Evolutionary conservation across 2,329 filamentous ascomycete genomes (phyloP).

Genomic region (Pleomassaria siparia): DNA sequence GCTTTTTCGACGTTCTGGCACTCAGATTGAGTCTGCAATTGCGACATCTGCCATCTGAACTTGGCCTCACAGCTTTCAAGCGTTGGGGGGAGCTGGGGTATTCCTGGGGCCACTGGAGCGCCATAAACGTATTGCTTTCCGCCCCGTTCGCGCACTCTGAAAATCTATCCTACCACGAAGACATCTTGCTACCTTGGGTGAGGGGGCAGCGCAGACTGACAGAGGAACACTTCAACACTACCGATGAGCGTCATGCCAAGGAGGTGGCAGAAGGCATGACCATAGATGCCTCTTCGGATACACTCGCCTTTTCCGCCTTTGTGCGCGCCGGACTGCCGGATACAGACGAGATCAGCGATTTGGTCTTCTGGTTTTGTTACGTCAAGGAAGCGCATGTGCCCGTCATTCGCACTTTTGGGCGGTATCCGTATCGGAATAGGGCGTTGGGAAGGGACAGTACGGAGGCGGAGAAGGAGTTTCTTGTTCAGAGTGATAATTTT

Average conservation of each 20-base stretch:
- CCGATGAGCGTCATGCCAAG: background rate
- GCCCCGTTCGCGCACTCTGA: constrained; percentile 1
- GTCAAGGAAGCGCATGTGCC: constrained; percentile 1
- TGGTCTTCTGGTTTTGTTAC: constrained; percentile 1
- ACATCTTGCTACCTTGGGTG: background rate
- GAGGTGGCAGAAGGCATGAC: background rate
- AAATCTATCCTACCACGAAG: background rate
- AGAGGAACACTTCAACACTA: background rate
- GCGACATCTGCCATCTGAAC: background rate
- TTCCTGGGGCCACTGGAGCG: background rate
- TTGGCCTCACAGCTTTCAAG: background rate
- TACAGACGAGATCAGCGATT: background rate
- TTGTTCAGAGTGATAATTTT: background rate
- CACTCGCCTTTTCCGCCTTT: background rate
- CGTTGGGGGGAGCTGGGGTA: background rate
- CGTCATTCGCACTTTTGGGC: constrained; percentile 1
- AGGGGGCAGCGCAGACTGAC: background rate
- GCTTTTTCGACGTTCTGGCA: background rate
- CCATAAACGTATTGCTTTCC: background rate
- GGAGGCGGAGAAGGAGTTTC: background rate
- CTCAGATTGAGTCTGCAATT: background rate
- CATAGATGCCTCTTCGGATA: background rate
- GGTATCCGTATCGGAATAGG: constrained; percentile 3
- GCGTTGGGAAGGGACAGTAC: constrained; percentile 1
- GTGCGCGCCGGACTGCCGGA: background rate